Base-by-base conservation (phyloP, 1,139 yeast genomes). In the Pichia sp. region DNA sequence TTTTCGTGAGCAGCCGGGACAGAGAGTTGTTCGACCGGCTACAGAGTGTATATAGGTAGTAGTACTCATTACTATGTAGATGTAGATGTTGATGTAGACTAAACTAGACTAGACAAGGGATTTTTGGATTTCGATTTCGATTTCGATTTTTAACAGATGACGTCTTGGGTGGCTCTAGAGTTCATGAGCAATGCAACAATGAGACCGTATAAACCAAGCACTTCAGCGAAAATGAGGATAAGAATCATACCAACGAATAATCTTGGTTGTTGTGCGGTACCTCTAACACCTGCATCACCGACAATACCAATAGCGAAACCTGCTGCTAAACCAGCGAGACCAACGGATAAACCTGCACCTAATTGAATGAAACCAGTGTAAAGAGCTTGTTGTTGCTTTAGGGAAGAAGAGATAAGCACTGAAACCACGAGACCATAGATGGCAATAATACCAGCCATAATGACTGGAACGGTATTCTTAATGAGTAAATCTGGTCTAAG, bases 371-470 rank as follows among this genome's bases (percentile, higher is more conserved):
- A 91, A 46, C 98, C 98, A 46, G 96, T 85, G 71, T 85, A 91
- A 52, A 91, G 72, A 39, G 97, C 94, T 67, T 91, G 96, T 53
- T 76, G 73, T 66, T 85, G 96, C 57, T 77, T 81, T 58, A 88
- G 81, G 33, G 91, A 76, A 55, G 88, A 91, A 33, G 96, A 84
- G 49, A 93, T 91, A 62, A 93, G 74, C 44, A 93, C 99, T 18
- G 96, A 82, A 45, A 93, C 97, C 45, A 93, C 98, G 59, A 93
- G 74, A 38, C 99, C 99, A 62, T 93, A 93, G 67, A 93, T 93
- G 63, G 98, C 96, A 66, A 93, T 84, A 62, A 93, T 93, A 84
- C 99, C 99, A 47, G 97, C 95, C 96, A 93, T 88, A 68, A 93
- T 82, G 52, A 93, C 98, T 45, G 98, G 98, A 49, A 93, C 93